These are phyloP conservation scores for Saccharomycopsis amapae DNA, from an alignment of 805 yeast species.

Conservation along the genomic window DNA sequence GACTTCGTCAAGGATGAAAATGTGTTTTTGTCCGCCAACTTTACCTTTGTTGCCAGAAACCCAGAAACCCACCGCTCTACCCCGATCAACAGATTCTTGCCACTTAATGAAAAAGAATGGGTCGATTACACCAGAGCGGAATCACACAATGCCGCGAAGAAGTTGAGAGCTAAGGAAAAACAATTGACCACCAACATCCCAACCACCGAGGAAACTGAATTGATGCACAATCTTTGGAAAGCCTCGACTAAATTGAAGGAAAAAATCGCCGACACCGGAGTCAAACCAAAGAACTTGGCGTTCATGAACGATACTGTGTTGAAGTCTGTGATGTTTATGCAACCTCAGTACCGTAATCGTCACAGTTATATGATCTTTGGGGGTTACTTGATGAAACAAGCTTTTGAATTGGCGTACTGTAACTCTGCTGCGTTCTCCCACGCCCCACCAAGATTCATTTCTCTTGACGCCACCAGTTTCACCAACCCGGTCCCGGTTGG, in stretches of 20 bases:
- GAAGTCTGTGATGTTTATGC: slow-evolving; percentile 81
- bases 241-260: slow-evolving; percentile 35
- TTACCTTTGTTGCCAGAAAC: slow-evolving; percentile 93
- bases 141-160: slow-evolving; percentile 80
- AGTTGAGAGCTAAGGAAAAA: slow-evolving; percentile 61
- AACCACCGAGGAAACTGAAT: slow-evolving; percentile 61
- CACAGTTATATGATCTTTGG: slow-evolving; percentile 94
- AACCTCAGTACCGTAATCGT: slow-evolving; percentile 92
- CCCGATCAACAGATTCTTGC: slow-evolving; percentile 75
- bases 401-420: slow-evolving; percentile 90
- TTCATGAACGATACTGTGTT: slow-evolving; percentile 69
- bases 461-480: slow-evolving; percentile 86
- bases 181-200: slow-evolving; percentile 61
- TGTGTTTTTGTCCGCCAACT: slow-evolving; percentile 79
- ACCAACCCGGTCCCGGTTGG: slow-evolving; percentile 96
- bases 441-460: slow-evolving; percentile 81
- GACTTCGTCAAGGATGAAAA: slow-evolving; percentile 54
- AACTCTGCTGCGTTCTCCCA: slow-evolving; percentile 84
- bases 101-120: slow-evolving; percentile 71
- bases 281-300: slow-evolving; percentile 43
- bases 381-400: slow-evolving; percentile 85
- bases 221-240: slow-evolving; percentile 75
- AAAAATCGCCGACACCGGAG: slow-evolving; percentile 20
- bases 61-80: slow-evolving; percentile 88
- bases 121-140: slow-evolving; percentile 82